These are phyloP conservation scores for Chlamydomonas incerta DNA, from an alignment of 139 green algal genomes.

Conservation along the genomic window DNA sequence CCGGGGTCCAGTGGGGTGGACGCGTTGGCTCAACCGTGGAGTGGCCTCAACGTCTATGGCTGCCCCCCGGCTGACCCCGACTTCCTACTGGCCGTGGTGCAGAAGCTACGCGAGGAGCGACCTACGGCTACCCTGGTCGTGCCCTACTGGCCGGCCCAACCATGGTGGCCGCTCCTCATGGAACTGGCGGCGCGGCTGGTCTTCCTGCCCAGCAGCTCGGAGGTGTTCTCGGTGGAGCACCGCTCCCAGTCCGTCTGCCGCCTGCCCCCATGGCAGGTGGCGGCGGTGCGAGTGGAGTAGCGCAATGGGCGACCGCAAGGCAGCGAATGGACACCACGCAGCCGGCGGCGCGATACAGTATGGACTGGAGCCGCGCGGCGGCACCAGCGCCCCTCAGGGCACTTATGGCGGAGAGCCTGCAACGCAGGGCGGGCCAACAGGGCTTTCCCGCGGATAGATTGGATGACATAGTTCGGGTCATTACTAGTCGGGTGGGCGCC, in stretches of 20 bases:
- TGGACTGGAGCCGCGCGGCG: neutral
- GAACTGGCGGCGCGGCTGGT: neutral
- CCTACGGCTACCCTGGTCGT: neutral
- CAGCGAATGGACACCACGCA: neutral
- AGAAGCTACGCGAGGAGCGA: neutral
- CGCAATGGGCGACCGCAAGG: neutral
- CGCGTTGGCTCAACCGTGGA: too few species aligned
- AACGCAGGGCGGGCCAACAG: too few species aligned
- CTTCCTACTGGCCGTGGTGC: neutral
- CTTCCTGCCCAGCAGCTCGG: conserved; percentile 9
- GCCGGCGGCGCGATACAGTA: too few species aligned
- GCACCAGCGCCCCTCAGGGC: neutral
- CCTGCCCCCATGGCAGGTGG: too few species aligned
- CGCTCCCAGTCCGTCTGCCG: neutral
- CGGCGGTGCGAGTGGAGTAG: conserved; percentile 8
- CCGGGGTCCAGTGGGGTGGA: too few species aligned
- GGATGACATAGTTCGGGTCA: neutral
- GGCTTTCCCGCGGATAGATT: too few species aligned
- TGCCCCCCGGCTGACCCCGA: neutral
- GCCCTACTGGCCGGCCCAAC: neutral
- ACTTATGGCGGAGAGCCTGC: neutral
- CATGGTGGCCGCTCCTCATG: conserved; percentile 2
- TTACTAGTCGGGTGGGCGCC: neutral
- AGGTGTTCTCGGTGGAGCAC: neutral
- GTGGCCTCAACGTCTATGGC: too few species aligned